Percentiles rank a stretch among this genome's conserved stretches.
phyloP scores from a whole-genome alignment of 345 rosid species.

The Citrus glauca region DNA sequence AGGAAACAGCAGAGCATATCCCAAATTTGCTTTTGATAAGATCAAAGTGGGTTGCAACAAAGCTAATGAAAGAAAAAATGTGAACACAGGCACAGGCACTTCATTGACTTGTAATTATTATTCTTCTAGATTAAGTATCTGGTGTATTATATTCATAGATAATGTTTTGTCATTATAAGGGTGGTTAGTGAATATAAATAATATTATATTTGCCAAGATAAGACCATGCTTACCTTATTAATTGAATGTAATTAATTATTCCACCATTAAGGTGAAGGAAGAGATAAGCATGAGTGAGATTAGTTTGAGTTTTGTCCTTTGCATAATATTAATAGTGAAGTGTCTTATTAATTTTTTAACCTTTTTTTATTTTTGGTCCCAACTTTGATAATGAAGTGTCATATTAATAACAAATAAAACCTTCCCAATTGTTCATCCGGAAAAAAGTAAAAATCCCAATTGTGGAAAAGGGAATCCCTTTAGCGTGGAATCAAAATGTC shows the following conservation, averaged over 20 bases:
- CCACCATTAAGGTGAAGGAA: not conserved
- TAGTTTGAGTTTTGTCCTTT: slow-evolving; percentile 5
- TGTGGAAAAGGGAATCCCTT: too few relatives aligned
- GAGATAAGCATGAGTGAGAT: slow-evolving; percentile 9
- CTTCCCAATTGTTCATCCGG: not conserved
- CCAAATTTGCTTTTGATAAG: not conserved
- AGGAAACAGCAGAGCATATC: slow-evolving; percentile 5
- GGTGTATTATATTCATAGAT: not conserved
- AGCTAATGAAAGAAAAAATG: not conserved
- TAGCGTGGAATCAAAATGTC: too few relatives aligned
- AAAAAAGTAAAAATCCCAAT: too few relatives aligned
- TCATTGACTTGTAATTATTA: not conserved
- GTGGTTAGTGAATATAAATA: slow-evolving; percentile 1
- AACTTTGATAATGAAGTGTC: slow-evolving; percentile 1
- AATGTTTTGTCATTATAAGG: not conserved
- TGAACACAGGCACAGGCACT: not conserved
- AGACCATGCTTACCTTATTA: slow-evolving; percentile 1
- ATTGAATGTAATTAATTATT: not conserved
- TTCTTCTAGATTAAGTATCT: slow-evolving; percentile 1
- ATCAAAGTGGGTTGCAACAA: not conserved
- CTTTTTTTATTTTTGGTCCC: not conserved
- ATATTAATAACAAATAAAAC: not conserved
- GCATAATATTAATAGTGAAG: not conserved
- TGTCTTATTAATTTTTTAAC: not conserved
- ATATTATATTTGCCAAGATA: slow-evolving; percentile 5